Percentiles rank a stretch among this genome's conserved stretches.
Conservation (phyloP, 768 basidiomycete species). For the Boletus sp. region DNA sequence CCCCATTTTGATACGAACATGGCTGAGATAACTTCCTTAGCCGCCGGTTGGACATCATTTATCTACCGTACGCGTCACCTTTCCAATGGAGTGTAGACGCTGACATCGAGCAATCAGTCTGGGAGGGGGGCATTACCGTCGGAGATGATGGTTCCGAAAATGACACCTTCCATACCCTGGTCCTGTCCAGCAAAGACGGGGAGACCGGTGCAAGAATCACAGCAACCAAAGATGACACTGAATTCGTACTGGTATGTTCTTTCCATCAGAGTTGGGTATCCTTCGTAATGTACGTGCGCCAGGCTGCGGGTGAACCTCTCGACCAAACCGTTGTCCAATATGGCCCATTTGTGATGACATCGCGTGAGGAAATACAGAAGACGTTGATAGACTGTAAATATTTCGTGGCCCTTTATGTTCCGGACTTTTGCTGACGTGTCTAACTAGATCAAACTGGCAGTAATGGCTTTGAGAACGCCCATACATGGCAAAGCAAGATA, state of each 20-base stretch:
- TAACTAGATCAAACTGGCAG: conserved; percentile 60
- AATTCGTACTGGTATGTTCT: conserved; percentile 65
- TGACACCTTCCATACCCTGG: conserved; percentile 73
- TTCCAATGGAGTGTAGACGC: neutral
- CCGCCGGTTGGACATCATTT: conserved; percentile 88
- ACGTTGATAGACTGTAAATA: conserved; percentile 77
- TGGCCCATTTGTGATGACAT: conserved; percentile 87
- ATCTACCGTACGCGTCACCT: conserved; percentile 61
- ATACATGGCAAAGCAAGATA: conserved; percentile 84
- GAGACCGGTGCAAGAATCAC: conserved; percentile 71
- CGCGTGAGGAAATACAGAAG: conserved; percentile 72
- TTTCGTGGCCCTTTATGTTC: neutral
- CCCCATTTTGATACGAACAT: neutral
- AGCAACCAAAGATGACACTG: conserved; percentile 58
- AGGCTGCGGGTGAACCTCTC: conserved; percentile 86
- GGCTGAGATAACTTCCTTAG: conserved; percentile 34
- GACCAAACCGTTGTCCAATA: conserved; percentile 87
- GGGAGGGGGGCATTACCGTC: conserved; percentile 58
- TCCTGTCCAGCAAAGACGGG: conserved; percentile 59
- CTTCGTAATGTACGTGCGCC: conserved; percentile 3
- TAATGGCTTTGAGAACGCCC: conserved; percentile 92
- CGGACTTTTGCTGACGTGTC: conserved; percentile 5
- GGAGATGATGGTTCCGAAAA: conserved; percentile 50
- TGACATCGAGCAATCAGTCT: conserved; percentile 22
- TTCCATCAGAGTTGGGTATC: neutral